These are phyloP conservation scores for Mycena rebaudengoi DNA, from an alignment of 768 basidiomycete genomes.

Conservation along the genomic window DNA sequence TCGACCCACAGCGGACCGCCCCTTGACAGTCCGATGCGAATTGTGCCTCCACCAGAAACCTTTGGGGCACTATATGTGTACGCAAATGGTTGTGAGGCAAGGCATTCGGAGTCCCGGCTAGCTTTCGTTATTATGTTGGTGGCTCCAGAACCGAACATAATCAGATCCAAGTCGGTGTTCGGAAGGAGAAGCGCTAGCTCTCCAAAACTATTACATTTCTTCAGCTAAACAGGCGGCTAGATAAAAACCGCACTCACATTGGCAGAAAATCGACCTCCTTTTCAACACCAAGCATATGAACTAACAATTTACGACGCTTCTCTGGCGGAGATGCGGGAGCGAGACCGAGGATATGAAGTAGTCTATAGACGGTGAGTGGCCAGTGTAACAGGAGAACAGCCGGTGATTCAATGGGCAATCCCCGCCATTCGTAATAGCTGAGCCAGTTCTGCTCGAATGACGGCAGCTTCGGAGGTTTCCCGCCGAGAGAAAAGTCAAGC, in stretches of 20 bases:
- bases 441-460: constrained; percentile 46
- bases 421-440: constrained; percentile 55
- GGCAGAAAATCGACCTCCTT: constrained; percentile 50
- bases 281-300: constrained; percentile 49
- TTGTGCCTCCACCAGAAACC: constrained; percentile 45
- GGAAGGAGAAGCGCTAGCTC: constrained; percentile 55
- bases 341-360: constrained; percentile 45
- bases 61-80: constrained; percentile 46
- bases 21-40: constrained; percentile 43
- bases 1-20: not conserved
- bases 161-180: constrained; percentile 51
- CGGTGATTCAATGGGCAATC: constrained; percentile 50
- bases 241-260: constrained; percentile 38
- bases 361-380: constrained; percentile 49
- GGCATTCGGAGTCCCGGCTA: constrained; percentile 17
- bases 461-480: constrained; percentile 33
- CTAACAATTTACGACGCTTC: not conserved
- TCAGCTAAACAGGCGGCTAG: not conserved
- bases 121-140: constrained; percentile 39
- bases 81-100: constrained; percentile 28
- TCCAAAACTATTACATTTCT: constrained; percentile 44
- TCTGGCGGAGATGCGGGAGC: constrained; percentile 16
- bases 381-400: constrained; percentile 53
- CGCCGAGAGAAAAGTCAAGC: constrained; percentile 36
- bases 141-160: constrained; percentile 48